Evolutionary conservation across 176 grass and related monocot species (phyloP), one percentile per base, ranked within the genome.

Genomic region (Calamus simplicifolius): DNA sequence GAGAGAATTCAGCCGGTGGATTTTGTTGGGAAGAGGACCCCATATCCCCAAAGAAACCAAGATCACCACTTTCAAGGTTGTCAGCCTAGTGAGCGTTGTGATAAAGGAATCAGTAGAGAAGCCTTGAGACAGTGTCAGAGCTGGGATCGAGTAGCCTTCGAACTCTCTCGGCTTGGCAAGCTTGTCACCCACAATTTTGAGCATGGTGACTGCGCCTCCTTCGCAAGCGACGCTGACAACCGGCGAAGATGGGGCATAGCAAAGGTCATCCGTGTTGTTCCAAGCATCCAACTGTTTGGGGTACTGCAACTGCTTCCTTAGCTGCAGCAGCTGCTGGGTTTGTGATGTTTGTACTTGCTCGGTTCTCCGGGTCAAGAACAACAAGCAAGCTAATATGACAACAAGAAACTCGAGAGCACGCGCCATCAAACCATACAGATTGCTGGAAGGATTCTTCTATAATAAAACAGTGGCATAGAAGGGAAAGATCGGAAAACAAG

Each of bases 31-130:
- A n/a, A 96, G 75, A 68, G 83, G 80, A 23, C 92, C 91, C 92
- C 92, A 96, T 48, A 96, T 27, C n/a, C 92, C 92, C 72, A 96
- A 78, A 27, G 92, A 96, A 57, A 96, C 92, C 52, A 96, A 51
- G 27, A 96, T 90, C n/a, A 96, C 59, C 57, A 87, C 75, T 63
- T 66, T 75, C 65, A 96, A 65, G 18, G 59, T 82, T 18, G 86
- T 81, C 19, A 96, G 28, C 58, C 92, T 87, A 27, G 83, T 26
- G 27, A 96, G 51, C 10, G 92, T 96, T 55, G 86, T 96, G 49
- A 90, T 72, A 72, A 96, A 90, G 1, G 92, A 96, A 65, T 96
- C 92, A 14, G 87, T 48, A 72, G 82, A 59, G 54, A 96, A 96
- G 69, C 71, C 51, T 65, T 77, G 48, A 2, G 91, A 96, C 25